phyloP scores from a whole-genome alignment of 805 yeast genomes.

The Pichia nakasei region DNA sequence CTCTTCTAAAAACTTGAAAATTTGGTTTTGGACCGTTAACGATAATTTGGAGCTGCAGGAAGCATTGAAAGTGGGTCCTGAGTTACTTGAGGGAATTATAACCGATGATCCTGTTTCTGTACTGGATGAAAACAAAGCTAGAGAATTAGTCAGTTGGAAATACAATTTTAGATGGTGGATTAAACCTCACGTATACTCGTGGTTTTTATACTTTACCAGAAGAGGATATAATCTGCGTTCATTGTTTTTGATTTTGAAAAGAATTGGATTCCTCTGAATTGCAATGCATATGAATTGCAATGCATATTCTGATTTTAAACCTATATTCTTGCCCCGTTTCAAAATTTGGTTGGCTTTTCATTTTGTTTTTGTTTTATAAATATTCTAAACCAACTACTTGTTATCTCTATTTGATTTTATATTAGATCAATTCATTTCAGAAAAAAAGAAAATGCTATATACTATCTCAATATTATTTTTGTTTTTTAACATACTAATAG shows the following conservation, averaged over 20 bases:
- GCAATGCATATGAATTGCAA: no score
- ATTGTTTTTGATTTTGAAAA: conserved; percentile 11
- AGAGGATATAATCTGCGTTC: conserved; percentile 16
- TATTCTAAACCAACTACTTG: no score
- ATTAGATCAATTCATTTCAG: no score
- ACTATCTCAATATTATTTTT: no score
- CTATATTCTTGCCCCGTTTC: no score
- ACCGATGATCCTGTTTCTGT: conserved; percentile 17
- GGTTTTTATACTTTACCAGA: conserved; percentile 15
- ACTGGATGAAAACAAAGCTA: neutral
- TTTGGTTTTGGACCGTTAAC: conserved; percentile 33
- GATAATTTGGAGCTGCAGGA: conserved; percentile 15
- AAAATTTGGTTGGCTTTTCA: no score
- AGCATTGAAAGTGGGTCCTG: conserved; percentile 10
- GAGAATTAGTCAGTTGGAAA: neutral
- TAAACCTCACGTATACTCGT: conserved; percentile 11
- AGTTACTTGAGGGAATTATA: conserved; percentile 15
- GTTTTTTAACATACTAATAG: no score
- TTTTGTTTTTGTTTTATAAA: no score
- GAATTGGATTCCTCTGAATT: conserved; percentile 17
- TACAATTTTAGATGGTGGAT: conserved; percentile 12
- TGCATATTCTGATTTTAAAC: no score
- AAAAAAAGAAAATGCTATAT: no score
- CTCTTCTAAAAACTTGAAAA: conserved; percentile 14
- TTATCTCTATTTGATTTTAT: no score